Evolutionary conservation across 202 grass and related monocot genomes (phyloP).

Genomic region (Schoenoplectus tabernaemontani): DNA sequence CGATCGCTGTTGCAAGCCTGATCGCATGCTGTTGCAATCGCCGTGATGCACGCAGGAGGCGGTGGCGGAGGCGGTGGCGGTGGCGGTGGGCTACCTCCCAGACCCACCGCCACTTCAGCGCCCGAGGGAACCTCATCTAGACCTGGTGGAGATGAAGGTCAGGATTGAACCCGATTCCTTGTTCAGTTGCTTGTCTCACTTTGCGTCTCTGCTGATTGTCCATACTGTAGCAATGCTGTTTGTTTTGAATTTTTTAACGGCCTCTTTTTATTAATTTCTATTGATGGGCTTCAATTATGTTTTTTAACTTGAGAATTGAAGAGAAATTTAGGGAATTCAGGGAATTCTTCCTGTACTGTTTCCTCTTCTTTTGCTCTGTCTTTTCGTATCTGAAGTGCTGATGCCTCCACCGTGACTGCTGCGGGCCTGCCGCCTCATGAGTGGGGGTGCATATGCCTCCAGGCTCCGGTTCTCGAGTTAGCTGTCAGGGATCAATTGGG

Average conservation of each 20-base stretch:
- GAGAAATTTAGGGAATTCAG: too few species aligned
- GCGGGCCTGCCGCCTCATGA: not conserved
- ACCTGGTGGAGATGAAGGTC: conserved; percentile 53
- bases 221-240: conserved; percentile 16
- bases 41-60: conserved; percentile 40
- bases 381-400: not conserved
- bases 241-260: not conserved
- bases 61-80: conserved; percentile 24
- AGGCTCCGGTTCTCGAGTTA: not conserved
- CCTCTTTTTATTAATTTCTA: not conserved
- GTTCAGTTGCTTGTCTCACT: not conserved
- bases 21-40: conserved; percentile 28
- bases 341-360: not conserved
- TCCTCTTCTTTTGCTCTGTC: not conserved
- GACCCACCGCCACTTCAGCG: conserved; percentile 25
- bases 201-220: not conserved
- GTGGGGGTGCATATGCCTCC: not conserved
- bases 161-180: conserved; percentile 17
- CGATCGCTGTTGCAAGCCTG: not conserved
- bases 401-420: not conserved
- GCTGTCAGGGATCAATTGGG: not conserved
- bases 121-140: conserved; percentile 30
- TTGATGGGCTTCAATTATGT: not conserved
- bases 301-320: not conserved
- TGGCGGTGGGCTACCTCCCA: conserved; percentile 1